Conservation (phyloP, 2,329 filamentous ascomycete genomes). For the Sarocladiaceae sp. region DNA sequence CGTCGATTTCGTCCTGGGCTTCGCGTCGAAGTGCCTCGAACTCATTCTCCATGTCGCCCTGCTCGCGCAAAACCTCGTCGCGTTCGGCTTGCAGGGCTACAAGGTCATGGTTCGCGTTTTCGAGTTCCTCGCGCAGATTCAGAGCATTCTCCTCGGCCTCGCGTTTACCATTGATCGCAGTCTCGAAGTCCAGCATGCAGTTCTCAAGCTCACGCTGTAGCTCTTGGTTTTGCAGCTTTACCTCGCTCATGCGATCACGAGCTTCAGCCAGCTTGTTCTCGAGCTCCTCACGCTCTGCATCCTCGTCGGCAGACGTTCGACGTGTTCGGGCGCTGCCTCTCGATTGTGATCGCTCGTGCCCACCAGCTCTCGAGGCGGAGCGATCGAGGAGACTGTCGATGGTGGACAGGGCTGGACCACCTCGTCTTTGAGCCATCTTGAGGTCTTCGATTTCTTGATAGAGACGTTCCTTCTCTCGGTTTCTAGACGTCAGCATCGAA, state of each 20-base stretch:
- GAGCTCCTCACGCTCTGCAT: slow-evolving; percentile 76
- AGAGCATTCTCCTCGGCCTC: slow-evolving; percentile 52
- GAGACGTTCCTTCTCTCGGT: slow-evolving; percentile 87
- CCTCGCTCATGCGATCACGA: slow-evolving; percentile 77
- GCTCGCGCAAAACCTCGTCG: slow-evolving; percentile 71
- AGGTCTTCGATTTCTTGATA: slow-evolving; percentile 97
- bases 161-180: slow-evolving; percentile 56
- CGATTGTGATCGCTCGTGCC: slow-evolving; percentile 65
- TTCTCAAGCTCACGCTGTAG: slow-evolving; percentile 76
- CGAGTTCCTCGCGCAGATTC: slow-evolving; percentile 73
- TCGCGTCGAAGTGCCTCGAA: slow-evolving; percentile 57
- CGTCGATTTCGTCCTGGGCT: slow-evolving; percentile 60
- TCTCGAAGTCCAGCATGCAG: slow-evolving; percentile 73
- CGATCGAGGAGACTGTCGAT: slow-evolving; percentile 90
- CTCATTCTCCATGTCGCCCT: slow-evolving; percentile 51
- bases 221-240: slow-evolving; percentile 86
- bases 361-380: slow-evolving; percentile 77
- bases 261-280: slow-evolving; percentile 79
- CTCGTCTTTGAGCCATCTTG: slow-evolving; percentile 77
- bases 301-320: slow-evolving; percentile 55
- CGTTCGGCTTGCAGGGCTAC: slow-evolving; percentile 74
- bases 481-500: slow-evolving; percentile 93
- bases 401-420: slow-evolving; percentile 54
- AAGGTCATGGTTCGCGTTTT: slow-evolving; percentile 72
- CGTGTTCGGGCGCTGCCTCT: slow-evolving; percentile 63